Evolutionary conservation across 1,139 yeast species (phyloP), one percentile per base, ranked within the genome.

Genomic region (Kluyveromyces marxianus): DNA sequence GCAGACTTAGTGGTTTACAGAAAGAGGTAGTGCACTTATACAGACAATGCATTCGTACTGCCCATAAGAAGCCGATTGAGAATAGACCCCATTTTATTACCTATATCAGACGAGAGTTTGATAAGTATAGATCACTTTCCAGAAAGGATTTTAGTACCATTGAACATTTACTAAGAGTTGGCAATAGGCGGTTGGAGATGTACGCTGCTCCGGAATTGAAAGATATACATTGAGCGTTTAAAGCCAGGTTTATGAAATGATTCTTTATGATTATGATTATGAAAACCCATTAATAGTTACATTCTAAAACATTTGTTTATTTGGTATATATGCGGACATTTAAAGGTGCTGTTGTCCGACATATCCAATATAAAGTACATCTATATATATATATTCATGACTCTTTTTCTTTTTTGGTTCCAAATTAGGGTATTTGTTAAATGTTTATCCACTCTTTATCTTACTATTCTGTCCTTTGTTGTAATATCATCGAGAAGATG

Each of bases 61-160:
- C 79, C 2, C 68, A 72, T 47, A 68, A 72, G 1, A 84, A 84
- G 58, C 92, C 92, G 7, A 41, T 30, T 25, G 63, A 62, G 35
- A 69, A 61, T 47, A 66, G 62, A 47, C 51, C 49, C 6, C 65
- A 69, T 48, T 70, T 70, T 48, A 45, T 69, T 24, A 52, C 51
- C n/a, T 69, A 57, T 48, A 59, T 66, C 28, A 60, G 82, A 41
- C 61, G 57, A 8, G 95, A 87, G 60, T 92, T 92, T 61, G 69
- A 62, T n/a, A 78, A 79, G 56, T 72, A 81, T 62, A 68, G 70
- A 41, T 57, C 65, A 31, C 65, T 90, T 14, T 79, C 85, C 32
- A 81, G 86, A 60, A 83, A 87, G 57, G 96, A 87, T 58, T 90
- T 90, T 62, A 74, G 83, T 34, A 86, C 96, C 1, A 80, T 92